Evolutionary conservation across 495 filamentous ascomycete species (phyloP), one percentile per base, ranked within the genome.

Genomic region (Penicillium goetzii): DNA sequence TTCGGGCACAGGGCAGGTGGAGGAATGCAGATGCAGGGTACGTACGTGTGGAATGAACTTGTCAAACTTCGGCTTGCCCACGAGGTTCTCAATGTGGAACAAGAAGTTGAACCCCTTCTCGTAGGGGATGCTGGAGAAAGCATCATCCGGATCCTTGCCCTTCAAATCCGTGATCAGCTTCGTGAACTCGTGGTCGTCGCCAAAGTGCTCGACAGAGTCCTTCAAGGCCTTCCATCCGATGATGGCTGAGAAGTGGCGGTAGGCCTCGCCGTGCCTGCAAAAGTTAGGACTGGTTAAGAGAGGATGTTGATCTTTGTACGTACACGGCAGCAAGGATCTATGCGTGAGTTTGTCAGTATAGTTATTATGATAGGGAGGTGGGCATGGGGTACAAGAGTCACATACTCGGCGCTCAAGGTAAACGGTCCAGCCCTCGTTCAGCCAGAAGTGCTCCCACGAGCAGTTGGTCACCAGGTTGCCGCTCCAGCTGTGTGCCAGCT

Each of bases 371-470:
- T 10, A 19, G 14, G 19, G 10, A 17, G 7, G 5, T 47, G 11
- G 4, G 11, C 19, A 49, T 54, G 61, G 23, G 3, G 11, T 40
- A n/a, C 34, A 33, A 49, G 34, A 26, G 25, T 21, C 15, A 71
- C 78, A 45, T 66, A 83, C 88, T 47, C 94, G 84, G 53, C 94
- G 85, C 76, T 99, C 95, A 9, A 97, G 85, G 72, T 98, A 97
- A 9, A 88, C 90, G 3, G 93, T 97, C 94, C 94, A 98, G 34
- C 93, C 93, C 73, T 97, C 93, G 66, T 97, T 97, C 58, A 98
- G 75, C 93, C 93, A 98, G 72, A 97, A 97, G 69, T 99, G 93
- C 74, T 97, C 92, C 95, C 95, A 99, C 34, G 88, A 92, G 58
- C 89, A 88, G 71, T 90, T 94, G 8, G 89, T 92, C 10, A 97